These are phyloP conservation scores for Mortierella sp. DNA, from an alignment of 371 early-diverging fungal species.

Conservation along the genomic window DNA sequence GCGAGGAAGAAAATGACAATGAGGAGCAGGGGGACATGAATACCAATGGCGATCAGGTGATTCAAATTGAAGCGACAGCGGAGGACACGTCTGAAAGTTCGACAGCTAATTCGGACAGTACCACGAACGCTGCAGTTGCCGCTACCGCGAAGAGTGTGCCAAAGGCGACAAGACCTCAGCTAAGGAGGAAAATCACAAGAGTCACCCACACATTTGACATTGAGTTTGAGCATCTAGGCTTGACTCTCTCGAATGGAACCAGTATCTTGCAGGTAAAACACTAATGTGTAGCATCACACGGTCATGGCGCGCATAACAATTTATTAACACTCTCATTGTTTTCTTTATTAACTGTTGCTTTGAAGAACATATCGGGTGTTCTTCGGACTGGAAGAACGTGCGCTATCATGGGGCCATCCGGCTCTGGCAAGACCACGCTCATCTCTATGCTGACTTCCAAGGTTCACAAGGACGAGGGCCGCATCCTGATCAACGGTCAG, in stretches of 20 bases:
- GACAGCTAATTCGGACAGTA: neutral
- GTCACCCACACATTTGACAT: constrained; percentile 59
- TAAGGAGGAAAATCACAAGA: constrained; percentile 31
- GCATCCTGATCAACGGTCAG: constrained; percentile 71
- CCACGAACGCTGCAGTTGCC: no score
- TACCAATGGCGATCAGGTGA: constrained; percentile 29
- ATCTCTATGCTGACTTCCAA: constrained; percentile 61
- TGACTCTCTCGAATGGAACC: constrained; percentile 65
- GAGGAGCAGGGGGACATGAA: neutral
- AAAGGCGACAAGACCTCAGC: constrained; percentile 9
- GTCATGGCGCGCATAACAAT: neutral
- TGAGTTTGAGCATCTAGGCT: constrained; percentile 66
- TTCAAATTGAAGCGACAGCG: constrained; percentile 19
- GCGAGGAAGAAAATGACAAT: constrained; percentile 13
- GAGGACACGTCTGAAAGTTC: neutral
- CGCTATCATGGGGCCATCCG: constrained; percentile 84
- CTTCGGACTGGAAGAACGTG: constrained; percentile 65
- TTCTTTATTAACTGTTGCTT: neutral
- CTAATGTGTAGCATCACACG: neutral
- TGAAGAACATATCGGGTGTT: constrained; percentile 62
- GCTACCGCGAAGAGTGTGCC: neutral
- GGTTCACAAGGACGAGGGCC: constrained; percentile 70
- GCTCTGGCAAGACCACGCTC: constrained; percentile 75
- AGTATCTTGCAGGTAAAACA: constrained; percentile 59
- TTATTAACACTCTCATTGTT: neutral